A percentile compares a stretch with the other conserved stretches of the same genome.
phyloP scores from a whole-genome alignment of 768 basidiomycete species.

The Phanerochaete sordida region DNA sequence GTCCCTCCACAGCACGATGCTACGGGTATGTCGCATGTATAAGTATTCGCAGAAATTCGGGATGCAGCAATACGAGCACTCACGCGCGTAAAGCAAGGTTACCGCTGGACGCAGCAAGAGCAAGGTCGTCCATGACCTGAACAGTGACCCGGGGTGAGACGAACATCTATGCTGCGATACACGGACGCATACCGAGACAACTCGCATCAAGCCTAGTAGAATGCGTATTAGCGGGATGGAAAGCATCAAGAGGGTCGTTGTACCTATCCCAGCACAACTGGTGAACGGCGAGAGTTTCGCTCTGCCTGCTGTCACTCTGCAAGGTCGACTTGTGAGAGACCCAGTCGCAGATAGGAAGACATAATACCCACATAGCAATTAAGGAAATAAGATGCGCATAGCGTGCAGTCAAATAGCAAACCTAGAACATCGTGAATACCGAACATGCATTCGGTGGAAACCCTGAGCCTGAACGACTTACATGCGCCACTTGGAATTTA shows the following conservation, averaged over 20 bases:
- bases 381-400: constrained; percentile 6
- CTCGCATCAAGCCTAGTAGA: neutral
- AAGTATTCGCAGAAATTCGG: neutral
- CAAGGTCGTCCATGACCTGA: constrained; percentile 5
- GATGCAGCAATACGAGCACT: neutral
- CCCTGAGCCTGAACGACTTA: neutral
- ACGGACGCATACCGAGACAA: neutral
- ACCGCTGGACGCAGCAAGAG: neutral
- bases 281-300: neutral
- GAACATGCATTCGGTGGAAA: neutral
- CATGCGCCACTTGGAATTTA: constrained; percentile 4
- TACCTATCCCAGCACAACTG: neutral
- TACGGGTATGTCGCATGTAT: neutral
- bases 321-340: neutral
- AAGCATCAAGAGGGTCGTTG: neutral
- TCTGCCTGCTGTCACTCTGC: neutral
- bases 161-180: neutral
- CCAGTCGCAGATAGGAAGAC: no score
- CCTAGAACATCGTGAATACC: neutral
- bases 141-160: neutral
- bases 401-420: constrained; percentile 8
- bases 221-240: neutral
- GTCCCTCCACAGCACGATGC: neutral
- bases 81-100: constrained; percentile 2
- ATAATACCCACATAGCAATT: constrained; percentile 7